Conservation (phyloP, 2,329 filamentous ascomycete genomes). For the Alternaria angustiovoidea region DNA sequence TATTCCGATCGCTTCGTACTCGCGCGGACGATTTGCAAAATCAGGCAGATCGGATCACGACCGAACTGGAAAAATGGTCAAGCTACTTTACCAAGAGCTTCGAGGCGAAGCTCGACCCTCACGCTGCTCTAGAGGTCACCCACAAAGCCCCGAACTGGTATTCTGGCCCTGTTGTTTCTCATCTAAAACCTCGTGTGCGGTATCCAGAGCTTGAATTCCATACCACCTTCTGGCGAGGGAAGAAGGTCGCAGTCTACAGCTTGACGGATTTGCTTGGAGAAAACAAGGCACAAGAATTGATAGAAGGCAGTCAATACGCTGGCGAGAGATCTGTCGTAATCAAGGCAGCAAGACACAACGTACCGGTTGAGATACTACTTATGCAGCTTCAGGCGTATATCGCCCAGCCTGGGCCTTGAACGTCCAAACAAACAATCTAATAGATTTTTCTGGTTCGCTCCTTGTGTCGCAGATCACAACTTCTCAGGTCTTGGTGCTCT, state of each 20-base stretch:
- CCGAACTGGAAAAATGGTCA: conserved; percentile 35
- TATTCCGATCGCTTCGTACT: conserved; percentile 35
- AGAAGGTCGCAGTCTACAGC: conserved; percentile 46
- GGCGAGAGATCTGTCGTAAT: conserved; percentile 38
- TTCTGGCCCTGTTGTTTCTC: conserved; percentile 32
- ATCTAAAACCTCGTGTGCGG: conserved; percentile 36
- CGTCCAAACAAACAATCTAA: neutral
- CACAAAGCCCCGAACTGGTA: conserved; percentile 42
- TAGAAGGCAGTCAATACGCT: conserved; percentile 33
- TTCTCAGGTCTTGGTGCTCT: conserved; percentile 1
- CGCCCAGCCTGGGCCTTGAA: conserved; percentile 32
- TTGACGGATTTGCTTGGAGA: conserved; percentile 45
- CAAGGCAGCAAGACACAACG: conserved; percentile 38
- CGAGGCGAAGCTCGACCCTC: conserved; percentile 34
- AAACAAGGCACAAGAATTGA: conserved; percentile 34
- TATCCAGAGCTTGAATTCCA: conserved; percentile 44
- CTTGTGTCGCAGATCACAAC: neutral
- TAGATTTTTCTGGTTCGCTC: neutral
- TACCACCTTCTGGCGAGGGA: conserved; percentile 41
- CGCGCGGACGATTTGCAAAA: conserved; percentile 34
- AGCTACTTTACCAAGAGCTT: conserved; percentile 26
- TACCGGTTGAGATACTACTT: conserved; percentile 39
- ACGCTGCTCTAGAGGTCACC: conserved; percentile 28
- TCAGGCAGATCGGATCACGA: conserved; percentile 20
- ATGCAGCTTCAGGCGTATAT: conserved; percentile 46